These are phyloP conservation scores for Thuidium tamariscinum DNA, from an alignment of 225 moss, liverwort and hornwort species.

Conservation along the genomic window DNA sequence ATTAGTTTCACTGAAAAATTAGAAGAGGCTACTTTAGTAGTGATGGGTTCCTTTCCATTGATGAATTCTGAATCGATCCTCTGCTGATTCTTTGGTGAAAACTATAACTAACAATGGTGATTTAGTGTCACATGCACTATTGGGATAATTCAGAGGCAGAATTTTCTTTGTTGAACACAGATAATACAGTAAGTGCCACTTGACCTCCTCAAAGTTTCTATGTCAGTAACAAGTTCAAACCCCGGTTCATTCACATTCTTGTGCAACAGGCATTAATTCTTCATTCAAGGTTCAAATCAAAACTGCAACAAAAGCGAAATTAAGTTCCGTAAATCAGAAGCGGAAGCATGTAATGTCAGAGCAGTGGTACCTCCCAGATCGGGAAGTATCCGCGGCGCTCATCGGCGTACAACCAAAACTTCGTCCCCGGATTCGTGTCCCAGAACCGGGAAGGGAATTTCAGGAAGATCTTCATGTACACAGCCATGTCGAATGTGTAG, in stretches of 20 bases:
- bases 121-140: background rate
- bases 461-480: slow-evolving; percentile 70
- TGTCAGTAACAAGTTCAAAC: background rate
- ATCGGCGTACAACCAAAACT: slow-evolving; percentile 69
- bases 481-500: slow-evolving; percentile 65
- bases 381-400: slow-evolving; percentile 67
- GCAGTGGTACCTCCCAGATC: slow-evolving; percentile 58
- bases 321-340: background rate
- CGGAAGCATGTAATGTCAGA: too few species aligned
- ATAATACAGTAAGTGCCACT: background rate
- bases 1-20: background rate
- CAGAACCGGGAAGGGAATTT: slow-evolving; percentile 64
- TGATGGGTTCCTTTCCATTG: background rate
- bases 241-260: background rate
- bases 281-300: background rate
- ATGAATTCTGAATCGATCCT: background rate
- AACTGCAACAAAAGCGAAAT: background rate
- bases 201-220: background rate
- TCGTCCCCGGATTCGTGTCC: slow-evolving; percentile 46
- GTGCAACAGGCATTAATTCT: background rate
- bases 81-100: background rate
- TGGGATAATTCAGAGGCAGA: background rate
- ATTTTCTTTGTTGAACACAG: background rate
- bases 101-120: background rate
- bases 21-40: background rate